These are phyloP conservation scores for Tricholoma sp. DNA, from an alignment of 768 basidiomycete genomes.

Conservation along the genomic window DNA sequence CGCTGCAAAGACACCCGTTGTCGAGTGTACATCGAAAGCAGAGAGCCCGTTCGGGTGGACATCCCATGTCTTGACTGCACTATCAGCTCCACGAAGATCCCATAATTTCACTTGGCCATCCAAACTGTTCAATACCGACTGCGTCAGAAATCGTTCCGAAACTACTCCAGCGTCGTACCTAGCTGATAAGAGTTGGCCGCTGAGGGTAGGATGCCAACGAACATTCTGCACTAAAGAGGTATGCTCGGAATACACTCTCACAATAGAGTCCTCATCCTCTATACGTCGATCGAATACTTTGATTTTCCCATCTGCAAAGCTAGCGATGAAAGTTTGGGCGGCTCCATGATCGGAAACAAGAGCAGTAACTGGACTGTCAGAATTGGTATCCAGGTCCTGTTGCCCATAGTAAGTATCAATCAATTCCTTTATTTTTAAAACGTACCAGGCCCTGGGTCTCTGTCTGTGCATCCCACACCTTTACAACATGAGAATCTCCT, in stretches of 20 bases:
- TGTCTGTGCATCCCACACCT: constrained; percentile 93
- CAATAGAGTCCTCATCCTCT: constrained; percentile 76
- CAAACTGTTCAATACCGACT: constrained; percentile 42
- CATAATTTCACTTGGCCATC: constrained; percentile 90
- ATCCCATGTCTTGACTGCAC: constrained; percentile 57
- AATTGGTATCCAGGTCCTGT: constrained; percentile 86
- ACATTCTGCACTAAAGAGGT: constrained; percentile 88
- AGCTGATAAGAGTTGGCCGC: constrained; percentile 76
- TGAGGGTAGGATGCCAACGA: constrained; percentile 69
- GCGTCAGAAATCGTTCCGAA: background rate
- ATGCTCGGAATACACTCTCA: constrained; percentile 74
- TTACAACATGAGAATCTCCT: constrained; percentile 84
- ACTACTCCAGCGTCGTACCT: constrained; percentile 47
- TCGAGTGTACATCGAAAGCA: constrained; percentile 82
- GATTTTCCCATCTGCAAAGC: constrained; percentile 89
- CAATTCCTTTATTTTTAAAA: constrained; percentile 3
- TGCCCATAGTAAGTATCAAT: background rate
- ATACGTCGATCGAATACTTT: constrained; percentile 91
- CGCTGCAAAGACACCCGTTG: constrained; percentile 82
- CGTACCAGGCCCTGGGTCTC: constrained; percentile 73
- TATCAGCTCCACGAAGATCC: constrained; percentile 71
- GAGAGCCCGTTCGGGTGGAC: constrained; percentile 69
- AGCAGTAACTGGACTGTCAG: constrained; percentile 85
- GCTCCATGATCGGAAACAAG: constrained; percentile 73
- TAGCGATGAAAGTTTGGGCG: constrained; percentile 78